Conservation (phyloP, 2,329 filamentous ascomycete species). For the Laburnicola sp. region DNA sequence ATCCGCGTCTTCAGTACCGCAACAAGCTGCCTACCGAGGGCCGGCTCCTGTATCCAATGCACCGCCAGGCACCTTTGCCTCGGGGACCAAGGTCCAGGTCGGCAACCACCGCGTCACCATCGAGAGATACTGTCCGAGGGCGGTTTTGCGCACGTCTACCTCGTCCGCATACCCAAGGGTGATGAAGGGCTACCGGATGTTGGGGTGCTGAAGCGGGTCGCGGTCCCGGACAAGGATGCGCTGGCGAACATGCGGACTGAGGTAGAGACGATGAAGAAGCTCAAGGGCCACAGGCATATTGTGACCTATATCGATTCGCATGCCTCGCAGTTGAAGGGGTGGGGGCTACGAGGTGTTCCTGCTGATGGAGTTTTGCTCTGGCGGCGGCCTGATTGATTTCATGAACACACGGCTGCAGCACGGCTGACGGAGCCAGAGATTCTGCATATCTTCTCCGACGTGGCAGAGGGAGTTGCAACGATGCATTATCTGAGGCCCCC, state of each 20-base stretch:
- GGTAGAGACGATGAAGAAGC: conserved; percentile 99
- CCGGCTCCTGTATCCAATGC: conserved; percentile 42
- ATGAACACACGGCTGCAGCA: conserved; percentile 99
- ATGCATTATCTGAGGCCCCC: conserved; percentile 99
- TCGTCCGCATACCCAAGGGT: conserved; percentile 77
- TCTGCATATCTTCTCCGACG: conserved; percentile 92
- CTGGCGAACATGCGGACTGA: conserved; percentile 96
- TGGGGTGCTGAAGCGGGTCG: conserved; percentile 90
- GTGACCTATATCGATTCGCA: conserved; percentile 99
- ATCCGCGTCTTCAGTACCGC: conserved; percentile 39
- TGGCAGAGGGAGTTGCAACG: conserved; percentile 92
- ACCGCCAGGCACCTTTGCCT: conserved; percentile 76
- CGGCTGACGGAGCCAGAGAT: conserved; percentile 97
- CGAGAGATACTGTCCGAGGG: conserved; percentile 97
- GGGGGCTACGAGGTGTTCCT: conserved; percentile 97
- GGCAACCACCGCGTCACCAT: conserved; percentile 91
- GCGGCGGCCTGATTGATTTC: conserved; percentile 95
- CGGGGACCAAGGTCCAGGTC: conserved; percentile 96
- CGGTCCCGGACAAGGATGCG: conserved; percentile 92
- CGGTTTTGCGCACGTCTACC: conserved; percentile 97
- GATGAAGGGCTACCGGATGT: conserved; percentile 76
- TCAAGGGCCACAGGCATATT: conserved; percentile 94
- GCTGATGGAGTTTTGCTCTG: conserved; percentile 96
- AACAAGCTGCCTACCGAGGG: conserved; percentile 41
- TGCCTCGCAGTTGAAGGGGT: conserved; percentile 86